A percentile compares a stretch with the other conserved stretches of the same genome.
Conservation (phyloP, 2,329 filamentous ascomycete species). For the Talaromyces sp. region DNA sequence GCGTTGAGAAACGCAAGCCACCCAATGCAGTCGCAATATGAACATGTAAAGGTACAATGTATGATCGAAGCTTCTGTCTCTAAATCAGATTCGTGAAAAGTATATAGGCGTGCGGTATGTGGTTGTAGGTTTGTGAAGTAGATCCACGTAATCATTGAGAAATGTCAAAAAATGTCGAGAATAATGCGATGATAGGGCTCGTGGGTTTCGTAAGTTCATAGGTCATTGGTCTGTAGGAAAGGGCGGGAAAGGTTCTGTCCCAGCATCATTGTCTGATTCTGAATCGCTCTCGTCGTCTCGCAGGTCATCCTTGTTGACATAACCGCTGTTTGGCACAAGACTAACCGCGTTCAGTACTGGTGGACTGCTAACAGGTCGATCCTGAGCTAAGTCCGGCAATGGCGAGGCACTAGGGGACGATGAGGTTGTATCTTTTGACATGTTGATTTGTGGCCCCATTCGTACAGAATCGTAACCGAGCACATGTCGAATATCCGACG, state of each 20-base stretch:
- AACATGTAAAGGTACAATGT: slow-evolving; percentile 1
- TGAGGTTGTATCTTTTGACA: background rate
- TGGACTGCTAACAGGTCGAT: slow-evolving; percentile 17
- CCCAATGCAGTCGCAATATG: background rate
- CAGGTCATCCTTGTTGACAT: background rate
- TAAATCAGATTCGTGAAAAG: background rate
- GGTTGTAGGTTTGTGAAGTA: background rate
- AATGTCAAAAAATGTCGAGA: slow-evolving; percentile 1
- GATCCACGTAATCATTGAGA: background rate
- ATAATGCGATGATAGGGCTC: no score
- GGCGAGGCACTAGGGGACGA: background rate
- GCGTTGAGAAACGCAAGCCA: background rate
- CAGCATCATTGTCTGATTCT: background rate
- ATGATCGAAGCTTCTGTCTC: background rate
- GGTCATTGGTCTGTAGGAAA: slow-evolving; percentile 10
- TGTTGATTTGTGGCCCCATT: background rate
- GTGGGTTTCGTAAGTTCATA: background rate
- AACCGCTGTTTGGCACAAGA: background rate
- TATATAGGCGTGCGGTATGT: background rate
- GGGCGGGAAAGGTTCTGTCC: slow-evolving; percentile 12
- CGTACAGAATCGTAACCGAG: background rate
- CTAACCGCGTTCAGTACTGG: slow-evolving; percentile 4
- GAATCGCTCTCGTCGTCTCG: background rate
- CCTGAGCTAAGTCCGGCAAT: slow-evolving; percentile 2
- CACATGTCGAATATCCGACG: slow-evolving; percentile 7